phyloP scores from a whole-genome alignment of 306 rosid genomes.

The Mimosa pudica region DNA sequence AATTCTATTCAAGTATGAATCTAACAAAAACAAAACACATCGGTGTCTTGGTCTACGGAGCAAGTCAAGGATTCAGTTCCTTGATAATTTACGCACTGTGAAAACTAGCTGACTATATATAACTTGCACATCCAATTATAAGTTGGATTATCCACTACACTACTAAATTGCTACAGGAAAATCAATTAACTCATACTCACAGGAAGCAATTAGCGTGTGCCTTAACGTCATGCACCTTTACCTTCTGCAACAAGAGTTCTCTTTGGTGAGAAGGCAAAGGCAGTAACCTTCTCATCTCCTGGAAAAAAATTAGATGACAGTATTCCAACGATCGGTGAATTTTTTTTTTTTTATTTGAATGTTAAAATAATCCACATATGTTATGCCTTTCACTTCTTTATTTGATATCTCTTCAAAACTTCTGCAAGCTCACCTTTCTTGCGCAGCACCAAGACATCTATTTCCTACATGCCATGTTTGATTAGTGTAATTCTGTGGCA shows the following conservation, averaged over 20 bases:
- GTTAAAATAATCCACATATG: background rate
- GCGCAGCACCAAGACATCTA: constrained; percentile 75
- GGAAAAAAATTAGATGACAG: constrained; percentile 6
- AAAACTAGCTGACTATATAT: background rate
- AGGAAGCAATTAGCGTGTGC: constrained; percentile 40
- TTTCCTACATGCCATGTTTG: constrained; percentile 6
- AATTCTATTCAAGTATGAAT: background rate
- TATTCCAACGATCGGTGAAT: background rate
- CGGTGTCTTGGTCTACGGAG: background rate
- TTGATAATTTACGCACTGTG: background rate
- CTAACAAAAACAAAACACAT: background rate
- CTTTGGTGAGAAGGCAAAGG: constrained; percentile 55
- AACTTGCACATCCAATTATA: background rate
- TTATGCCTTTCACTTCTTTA: background rate
- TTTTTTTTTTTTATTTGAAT: constrained; percentile 20
- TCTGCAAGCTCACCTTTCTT: constrained; percentile 69
- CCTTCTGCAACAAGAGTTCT: constrained; percentile 47
- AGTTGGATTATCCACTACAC: background rate
- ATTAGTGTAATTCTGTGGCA: background rate
- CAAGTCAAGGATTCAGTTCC: constrained; percentile 5
- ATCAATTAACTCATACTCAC: constrained; percentile 32
- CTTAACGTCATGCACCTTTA: constrained; percentile 42
- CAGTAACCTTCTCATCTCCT: constrained; percentile 32
- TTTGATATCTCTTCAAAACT: constrained; percentile 45
- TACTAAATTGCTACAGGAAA: background rate